phyloP scores from a whole-genome alignment of 129 eudicot genomes.

The Saussurea involucrata region DNA sequence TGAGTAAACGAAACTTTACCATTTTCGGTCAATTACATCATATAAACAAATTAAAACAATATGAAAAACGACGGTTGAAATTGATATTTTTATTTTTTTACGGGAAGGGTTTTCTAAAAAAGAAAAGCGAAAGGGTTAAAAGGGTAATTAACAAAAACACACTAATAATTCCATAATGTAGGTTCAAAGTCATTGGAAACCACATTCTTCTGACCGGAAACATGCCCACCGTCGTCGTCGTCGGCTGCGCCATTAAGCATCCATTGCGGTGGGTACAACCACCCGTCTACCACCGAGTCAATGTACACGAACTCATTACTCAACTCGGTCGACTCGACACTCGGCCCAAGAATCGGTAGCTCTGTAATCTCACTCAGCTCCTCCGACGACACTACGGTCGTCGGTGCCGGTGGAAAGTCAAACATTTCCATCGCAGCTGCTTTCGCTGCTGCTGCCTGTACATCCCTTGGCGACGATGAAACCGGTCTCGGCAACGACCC shows the following conservation, averaged over 20 bases:
- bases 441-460: constrained; percentile 83
- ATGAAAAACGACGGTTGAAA: not conserved
- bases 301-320: constrained; percentile 51
- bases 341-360: constrained; percentile 58
- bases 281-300: constrained; percentile 52
- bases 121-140: not conserved
- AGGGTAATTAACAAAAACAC: not conserved
- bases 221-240: constrained; percentile 14
- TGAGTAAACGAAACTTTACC: not conserved
- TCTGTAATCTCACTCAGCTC: constrained; percentile 60
- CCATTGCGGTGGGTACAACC: constrained; percentile 76
- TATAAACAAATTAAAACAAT: not conserved
- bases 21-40: constrained; percentile 2
- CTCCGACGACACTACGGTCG: constrained; percentile 33
- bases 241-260: constrained; percentile 10
- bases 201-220: constrained; percentile 28
- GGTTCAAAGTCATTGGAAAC: constrained; percentile 41
- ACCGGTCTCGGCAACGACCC: constrained; percentile 59
- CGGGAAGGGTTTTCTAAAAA: not conserved
- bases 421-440: constrained; percentile 85
- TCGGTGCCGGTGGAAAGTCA: constrained; percentile 16
- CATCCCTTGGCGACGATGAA: constrained; percentile 64
- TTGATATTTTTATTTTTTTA: not conserved
- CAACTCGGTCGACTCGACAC: constrained; percentile 40
- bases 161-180: constrained; percentile 48